Evolutionary conservation across 106 monocot genomes (phyloP), one percentile per base, ranked within the genome.

Genomic region (Dendrobium huoshanense): DNA sequence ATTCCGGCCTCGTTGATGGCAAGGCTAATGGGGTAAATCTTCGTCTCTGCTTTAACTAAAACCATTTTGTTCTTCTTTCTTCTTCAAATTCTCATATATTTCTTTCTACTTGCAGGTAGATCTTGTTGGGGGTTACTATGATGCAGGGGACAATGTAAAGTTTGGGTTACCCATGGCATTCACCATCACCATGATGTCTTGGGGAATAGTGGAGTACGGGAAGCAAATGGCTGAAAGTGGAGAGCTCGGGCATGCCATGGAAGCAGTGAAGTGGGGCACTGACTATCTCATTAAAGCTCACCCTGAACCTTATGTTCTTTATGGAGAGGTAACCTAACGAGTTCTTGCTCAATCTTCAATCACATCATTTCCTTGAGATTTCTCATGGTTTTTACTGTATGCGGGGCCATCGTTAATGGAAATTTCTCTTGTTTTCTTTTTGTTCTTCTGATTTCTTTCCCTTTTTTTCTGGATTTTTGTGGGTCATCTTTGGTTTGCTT

Each of bases 241-340:
- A 2, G 98, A 98, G 88, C 84, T 98, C 18, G 86, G 89, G 16
- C 89, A 98, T 82, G 94, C 98, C 84, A 84, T 98, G 88, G 92
- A 91, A 48, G 98, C 98, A 17, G 87, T 98, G 11, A 98, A 91
- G 82, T 98, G 98, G 98, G 92, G 98, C 56, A 93, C 98, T 24
- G 98, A 98, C 79, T 98, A 95, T 80, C 88, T 91, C 84, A 84
- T 95, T 44, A 98, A 98, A 79, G 97, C 97, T 5, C 97, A 98
- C 56, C 95, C 97, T 5, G 85, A 95, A 74, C 95, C 98, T 81
- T 49, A 89, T 83, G 95, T 98, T 54, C 91, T 98, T 67, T 98
- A 98, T 33, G 98, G 95, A 29, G 92, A 95, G 91, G 85, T 93
- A 15, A 42, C 41, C 73, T 40, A 37, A 73, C 18, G 19, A 40